Evolutionary conservation across 495 filamentous ascomycete species (phyloP).

Genomic region (Geoglossum glabrum): DNA sequence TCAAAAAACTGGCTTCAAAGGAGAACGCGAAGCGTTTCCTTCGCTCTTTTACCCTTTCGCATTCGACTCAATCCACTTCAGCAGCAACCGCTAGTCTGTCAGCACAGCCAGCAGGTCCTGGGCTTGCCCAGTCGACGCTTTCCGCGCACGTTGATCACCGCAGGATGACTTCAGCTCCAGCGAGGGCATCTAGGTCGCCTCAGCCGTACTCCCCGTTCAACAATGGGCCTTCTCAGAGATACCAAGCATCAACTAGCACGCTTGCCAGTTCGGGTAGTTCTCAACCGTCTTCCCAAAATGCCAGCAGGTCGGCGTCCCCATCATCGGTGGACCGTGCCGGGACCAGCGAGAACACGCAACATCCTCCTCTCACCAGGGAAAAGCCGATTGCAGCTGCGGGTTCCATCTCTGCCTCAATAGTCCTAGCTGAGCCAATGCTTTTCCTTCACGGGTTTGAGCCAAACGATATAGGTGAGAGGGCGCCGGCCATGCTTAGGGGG

Average conservation of each 20-base stretch:
- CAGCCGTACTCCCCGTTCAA: background rate
- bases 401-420: constrained; percentile 49
- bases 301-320: background rate
- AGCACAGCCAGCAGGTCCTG: background rate
- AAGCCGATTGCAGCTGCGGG: constrained; percentile 57
- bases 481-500: constrained; percentile 70
- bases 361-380: constrained; percentile 15
- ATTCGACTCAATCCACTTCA: background rate
- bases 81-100: background rate
- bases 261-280: background rate
- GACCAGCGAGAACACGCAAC: background rate
- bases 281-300: background rate
- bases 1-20: constrained; percentile 22
- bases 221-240: background rate
- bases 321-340: background rate
- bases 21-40: constrained; percentile 26
- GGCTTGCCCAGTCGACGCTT: background rate
- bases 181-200: background rate
- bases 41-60: constrained; percentile 17
- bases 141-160: background rate
- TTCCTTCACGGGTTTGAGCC: constrained; percentile 88
- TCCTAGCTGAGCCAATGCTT: constrained; percentile 72
- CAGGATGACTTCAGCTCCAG: background rate
- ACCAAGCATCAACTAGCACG: background rate
- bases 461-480: constrained; percentile 41